Percentiles rank a stretch among this genome's conserved stretches.
These are phyloP conservation scores for Oidiodendron maius DNA, from an alignment of 495 filamentous ascomycete species.

Conservation along the genomic window DNA sequence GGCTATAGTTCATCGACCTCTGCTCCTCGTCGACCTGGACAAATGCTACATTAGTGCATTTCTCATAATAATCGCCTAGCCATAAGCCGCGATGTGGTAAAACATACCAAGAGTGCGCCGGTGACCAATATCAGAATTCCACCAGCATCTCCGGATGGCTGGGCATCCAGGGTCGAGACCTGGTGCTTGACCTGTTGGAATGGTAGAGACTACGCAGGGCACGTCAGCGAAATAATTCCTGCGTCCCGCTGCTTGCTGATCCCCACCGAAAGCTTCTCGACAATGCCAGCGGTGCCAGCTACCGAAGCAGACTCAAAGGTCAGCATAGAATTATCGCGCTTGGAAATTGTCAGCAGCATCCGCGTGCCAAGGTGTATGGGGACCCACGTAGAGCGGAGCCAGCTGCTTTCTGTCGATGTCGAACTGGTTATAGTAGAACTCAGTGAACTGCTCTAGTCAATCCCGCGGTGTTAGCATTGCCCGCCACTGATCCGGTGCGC, in stretches of 20 bases:
- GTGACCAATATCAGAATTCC: constrained; percentile 81
- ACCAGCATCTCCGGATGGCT: constrained; percentile 54
- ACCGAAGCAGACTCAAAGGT: constrained; percentile 72
- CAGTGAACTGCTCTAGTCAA: constrained; percentile 67
- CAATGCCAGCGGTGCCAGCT: constrained; percentile 55
- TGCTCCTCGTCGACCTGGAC: constrained; percentile 73
- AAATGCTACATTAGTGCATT: too few species aligned
- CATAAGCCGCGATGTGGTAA: too few species aligned
- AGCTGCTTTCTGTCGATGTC: constrained; percentile 59
- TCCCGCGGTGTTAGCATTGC: neutral
- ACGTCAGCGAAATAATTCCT: neutral
- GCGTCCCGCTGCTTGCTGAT: neutral
- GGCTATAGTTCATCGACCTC: constrained; percentile 76
- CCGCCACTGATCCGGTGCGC: neutral
- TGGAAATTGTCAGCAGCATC: constrained; percentile 9
- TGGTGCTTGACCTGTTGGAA: constrained; percentile 75
- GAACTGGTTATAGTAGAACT: constrained; percentile 86
- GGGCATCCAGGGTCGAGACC: constrained; percentile 65
- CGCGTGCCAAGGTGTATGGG: constrained; percentile 6
- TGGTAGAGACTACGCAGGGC: constrained; percentile 54
- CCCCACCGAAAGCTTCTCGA: constrained; percentile 71
- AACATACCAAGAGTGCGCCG: constrained; percentile 70
- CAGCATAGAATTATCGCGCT: constrained; percentile 86
- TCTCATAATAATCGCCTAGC: too few species aligned
- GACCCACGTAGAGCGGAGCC: constrained; percentile 69